phyloP scores from a whole-genome alignment of 2,329 filamentous ascomycete genomes.

The Pezicula carpinea region DNA sequence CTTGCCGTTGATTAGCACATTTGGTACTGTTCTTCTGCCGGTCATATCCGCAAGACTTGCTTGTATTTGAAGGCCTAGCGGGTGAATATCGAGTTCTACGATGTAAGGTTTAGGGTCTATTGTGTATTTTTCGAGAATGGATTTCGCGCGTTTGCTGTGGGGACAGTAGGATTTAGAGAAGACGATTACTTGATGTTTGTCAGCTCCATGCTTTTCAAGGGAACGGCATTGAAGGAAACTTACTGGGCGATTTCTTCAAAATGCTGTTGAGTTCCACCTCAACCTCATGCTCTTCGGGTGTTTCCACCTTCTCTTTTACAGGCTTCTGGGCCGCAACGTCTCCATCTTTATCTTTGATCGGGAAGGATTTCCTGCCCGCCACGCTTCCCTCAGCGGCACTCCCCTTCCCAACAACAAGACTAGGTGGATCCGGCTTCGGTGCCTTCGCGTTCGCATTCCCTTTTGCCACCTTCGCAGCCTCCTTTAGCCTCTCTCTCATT shows the following conservation, averaged over 20 bases:
- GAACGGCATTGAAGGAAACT: constrained; percentile 24
- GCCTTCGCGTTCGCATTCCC: constrained; percentile 64
- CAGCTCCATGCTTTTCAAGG: not conserved
- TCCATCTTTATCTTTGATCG: constrained; percentile 30
- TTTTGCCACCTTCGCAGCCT: constrained; percentile 65
- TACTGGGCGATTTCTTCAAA: constrained; percentile 80
- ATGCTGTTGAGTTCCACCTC: constrained; percentile 72
- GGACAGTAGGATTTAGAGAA: constrained; percentile 96
- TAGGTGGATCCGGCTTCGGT: constrained; percentile 53
- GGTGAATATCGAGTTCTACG: constrained; percentile 84
- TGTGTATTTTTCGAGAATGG: constrained; percentile 74
- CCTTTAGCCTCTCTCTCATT: constrained; percentile 48
- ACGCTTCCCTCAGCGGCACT: constrained; percentile 34
- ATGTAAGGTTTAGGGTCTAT: constrained; percentile 81
- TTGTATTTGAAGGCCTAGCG: constrained; percentile 70
- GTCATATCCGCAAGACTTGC: constrained; percentile 67
- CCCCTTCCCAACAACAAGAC: constrained; percentile 44
- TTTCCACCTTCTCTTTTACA: constrained; percentile 39
- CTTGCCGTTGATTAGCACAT: constrained; percentile 81
- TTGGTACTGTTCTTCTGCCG: constrained; percentile 81
- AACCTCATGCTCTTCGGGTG: constrained; percentile 57
- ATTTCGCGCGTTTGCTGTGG: constrained; percentile 79
- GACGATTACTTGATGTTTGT: constrained; percentile 65
- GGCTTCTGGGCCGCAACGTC: constrained; percentile 24
- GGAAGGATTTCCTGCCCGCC: constrained; percentile 46